Conservation (phyloP, 176 grass and related monocot species). For the Poa pratensis region DNA sequence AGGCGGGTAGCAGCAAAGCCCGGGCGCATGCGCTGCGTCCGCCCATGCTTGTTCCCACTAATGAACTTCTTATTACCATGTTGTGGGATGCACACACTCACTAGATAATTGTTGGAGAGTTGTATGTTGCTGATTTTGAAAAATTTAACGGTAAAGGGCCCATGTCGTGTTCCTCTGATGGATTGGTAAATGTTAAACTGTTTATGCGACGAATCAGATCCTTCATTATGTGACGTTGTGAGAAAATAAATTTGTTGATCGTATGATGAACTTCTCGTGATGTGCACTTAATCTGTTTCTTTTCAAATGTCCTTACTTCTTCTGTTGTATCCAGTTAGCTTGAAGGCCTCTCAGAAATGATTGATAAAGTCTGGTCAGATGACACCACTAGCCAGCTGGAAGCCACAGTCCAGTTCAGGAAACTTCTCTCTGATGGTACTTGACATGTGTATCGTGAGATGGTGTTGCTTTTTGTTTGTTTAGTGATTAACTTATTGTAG, state of each 20-base stretch:
- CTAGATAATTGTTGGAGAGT: background rate
- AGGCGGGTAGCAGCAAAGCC: too few relatives aligned
- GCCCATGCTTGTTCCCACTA: background rate
- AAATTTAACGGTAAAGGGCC: background rate
- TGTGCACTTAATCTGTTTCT: background rate
- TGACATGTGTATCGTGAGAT: constrained; percentile 25
- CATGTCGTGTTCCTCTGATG: background rate
- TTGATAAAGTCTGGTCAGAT: constrained; percentile 71
- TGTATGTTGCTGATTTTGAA: background rate
- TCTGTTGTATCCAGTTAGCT: constrained; percentile 69
- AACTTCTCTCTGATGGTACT: constrained; percentile 79
- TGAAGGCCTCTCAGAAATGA: constrained; percentile 58
- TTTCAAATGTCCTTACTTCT: constrained; percentile 41
- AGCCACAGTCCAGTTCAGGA: constrained; percentile 74
- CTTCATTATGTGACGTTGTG: background rate
- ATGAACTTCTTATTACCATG: background rate
- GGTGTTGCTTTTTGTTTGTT: background rate
- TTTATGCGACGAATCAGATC: background rate
- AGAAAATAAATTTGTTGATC: background rate
- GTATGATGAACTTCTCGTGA: background rate
- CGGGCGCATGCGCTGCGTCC: too few relatives aligned
- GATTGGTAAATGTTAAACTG: background rate
- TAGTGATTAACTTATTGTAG: background rate
- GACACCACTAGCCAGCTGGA: constrained; percentile 61
- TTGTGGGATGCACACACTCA: background rate